Base-by-base conservation (phyloP, 495 filamentous ascomycete species). In the Aspergillus egyptiacus region DNA sequence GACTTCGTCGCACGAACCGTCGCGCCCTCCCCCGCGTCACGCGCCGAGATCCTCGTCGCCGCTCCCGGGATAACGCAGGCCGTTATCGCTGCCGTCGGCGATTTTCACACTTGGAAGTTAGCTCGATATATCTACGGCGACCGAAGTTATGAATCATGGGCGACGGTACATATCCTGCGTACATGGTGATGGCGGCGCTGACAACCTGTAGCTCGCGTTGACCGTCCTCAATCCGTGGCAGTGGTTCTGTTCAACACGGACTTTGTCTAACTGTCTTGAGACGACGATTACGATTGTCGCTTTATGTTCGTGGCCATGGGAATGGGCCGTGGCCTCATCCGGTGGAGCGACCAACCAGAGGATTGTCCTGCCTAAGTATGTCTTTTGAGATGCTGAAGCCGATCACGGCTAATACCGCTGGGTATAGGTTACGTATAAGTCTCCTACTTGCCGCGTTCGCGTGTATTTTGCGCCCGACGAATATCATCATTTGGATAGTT, bases 241-340 rank as follows among this genome's bases (percentile, higher is more conserved):
- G 63, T 99, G 85, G 86, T 96, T 94, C 64, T 94, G 85, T 64
- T 90, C 91, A 0, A 94, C 89, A 2, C 78, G 93, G 47, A 95
- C 93, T 0, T 80, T 99, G 43, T 96, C 90, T 32, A 99, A 97
- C 67, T 93, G 84, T 46, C 69, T 96, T 7, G 93, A 99, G 71
- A 94, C 87, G 1, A 87, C 85, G 3, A 59, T 99, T 52, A 96
- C 93, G 11, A 73, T 87, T 46, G 72, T 81, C 45, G 93, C 91
- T 5, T 68, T 96, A 13, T 78, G 80, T 54, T 78, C 82, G 47
- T 97, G 90, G 91, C 93, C 93, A 14, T 97, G 93, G 94, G 63
- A 75, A 42, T 79, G 76, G 78, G 74, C 72, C 22, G 23, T 61
- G 25, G 54, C 52, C 9, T 31, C 37, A 25, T 1, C 36, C 11